Evolutionary conservation across 208 protist species (phyloP).

Genomic region (Naegleria fowleri): DNA sequence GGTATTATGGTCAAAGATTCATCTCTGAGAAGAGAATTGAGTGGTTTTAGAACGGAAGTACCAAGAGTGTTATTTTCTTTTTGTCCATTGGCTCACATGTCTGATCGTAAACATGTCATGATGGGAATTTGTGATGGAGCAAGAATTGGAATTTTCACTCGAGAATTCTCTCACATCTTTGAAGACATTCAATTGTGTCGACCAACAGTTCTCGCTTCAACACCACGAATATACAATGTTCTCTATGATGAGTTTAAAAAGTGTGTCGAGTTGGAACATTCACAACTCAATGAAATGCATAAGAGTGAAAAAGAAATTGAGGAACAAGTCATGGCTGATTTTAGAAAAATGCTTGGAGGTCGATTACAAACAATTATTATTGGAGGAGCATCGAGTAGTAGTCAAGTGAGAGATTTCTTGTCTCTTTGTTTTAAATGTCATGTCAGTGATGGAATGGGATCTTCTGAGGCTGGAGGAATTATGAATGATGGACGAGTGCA

Average conservation of each 20-base stretch:
- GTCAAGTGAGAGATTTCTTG: not conserved
- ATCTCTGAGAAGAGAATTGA: not conserved
- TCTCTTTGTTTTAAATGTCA: not conserved
- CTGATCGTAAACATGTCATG: not conserved
- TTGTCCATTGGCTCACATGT: constrained; percentile 12
- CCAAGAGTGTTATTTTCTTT: constrained; percentile 5
- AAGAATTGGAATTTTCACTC: not conserved
- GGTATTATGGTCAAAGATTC: not conserved
- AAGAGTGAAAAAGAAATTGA: not conserved
- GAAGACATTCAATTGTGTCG: not conserved
- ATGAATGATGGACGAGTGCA: not conserved
- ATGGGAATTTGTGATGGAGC: not conserved
- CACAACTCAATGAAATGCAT: not conserved
- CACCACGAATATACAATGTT: constrained; percentile 9
- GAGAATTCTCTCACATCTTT: constrained; percentile 8
- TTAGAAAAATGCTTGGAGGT: not conserved
- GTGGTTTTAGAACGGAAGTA: not conserved
- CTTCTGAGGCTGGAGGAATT: not conserved
- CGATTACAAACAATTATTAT: not conserved
- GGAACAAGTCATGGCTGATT: not conserved
- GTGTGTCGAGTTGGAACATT: not conserved
- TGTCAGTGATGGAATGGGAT: not conserved
- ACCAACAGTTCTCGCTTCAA: not conserved
- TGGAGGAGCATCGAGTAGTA: not conserved
- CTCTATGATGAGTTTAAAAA: constrained; percentile 18